These are phyloP conservation scores for Pleurotus eryngii DNA, from an alignment of 768 basidiomycete genomes.

Conservation along the genomic window DNA sequence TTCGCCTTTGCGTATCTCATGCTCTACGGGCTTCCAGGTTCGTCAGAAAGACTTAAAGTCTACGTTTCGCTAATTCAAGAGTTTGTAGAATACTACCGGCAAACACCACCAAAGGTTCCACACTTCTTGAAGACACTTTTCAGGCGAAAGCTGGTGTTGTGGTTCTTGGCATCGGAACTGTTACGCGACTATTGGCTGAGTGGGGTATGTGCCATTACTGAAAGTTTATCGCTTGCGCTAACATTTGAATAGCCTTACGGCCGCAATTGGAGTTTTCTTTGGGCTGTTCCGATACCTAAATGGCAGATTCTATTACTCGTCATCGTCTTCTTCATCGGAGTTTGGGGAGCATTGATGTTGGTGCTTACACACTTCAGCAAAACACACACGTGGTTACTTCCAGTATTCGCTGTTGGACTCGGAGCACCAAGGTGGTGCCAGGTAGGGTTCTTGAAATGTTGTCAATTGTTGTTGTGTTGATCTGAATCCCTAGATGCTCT, in stretches of 20 bases:
- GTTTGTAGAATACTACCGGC: slow-evolving; percentile 74
- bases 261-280: slow-evolving; percentile 93
- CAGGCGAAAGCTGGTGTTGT: slow-evolving; percentile 86
- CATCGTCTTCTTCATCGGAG: slow-evolving; percentile 78
- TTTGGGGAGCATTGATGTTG: slow-evolving; percentile 76
- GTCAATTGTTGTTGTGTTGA: neutral
- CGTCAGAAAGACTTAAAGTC: slow-evolving; percentile 14
- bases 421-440: slow-evolving; percentile 96
- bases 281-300: slow-evolving; percentile 78
- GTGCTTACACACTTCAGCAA: slow-evolving; percentile 86
- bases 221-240: slow-evolving; percentile 8
- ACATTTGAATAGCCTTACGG: slow-evolving; percentile 70
- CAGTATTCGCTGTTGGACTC: slow-evolving; percentile 92
- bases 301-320: slow-evolving; percentile 83
- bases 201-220: slow-evolving; percentile 49
- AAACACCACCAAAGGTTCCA: slow-evolving; percentile 93
- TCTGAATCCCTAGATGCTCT: slow-evolving; percentile 59
- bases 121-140: slow-evolving; percentile 88
- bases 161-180: slow-evolving; percentile 89
- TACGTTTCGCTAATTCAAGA: slow-evolving; percentile 12
- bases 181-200: slow-evolving; percentile 92
- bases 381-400: slow-evolving; percentile 92
- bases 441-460: slow-evolving; percentile 30
- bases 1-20: slow-evolving; percentile 80
- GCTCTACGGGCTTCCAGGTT: slow-evolving; percentile 84